Percentiles rank a stretch among this genome's conserved stretches.
Evolutionary conservation across 2,329 filamentous ascomycete species (phyloP).

Genomic region (Venturia carpophila): DNA sequence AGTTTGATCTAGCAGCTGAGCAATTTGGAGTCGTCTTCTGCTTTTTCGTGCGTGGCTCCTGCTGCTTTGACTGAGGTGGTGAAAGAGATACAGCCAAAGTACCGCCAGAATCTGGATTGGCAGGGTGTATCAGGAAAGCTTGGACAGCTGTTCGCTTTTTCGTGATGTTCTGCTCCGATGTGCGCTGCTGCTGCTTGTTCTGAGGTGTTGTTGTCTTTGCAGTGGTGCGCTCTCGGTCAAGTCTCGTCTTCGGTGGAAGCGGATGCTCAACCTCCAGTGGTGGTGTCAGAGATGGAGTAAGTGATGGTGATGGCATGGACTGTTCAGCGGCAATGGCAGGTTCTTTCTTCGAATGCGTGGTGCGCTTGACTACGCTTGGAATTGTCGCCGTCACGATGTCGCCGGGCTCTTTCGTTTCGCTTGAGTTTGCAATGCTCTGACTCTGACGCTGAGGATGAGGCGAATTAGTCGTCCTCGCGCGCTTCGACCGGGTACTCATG

Average conservation of each 20-base stretch:
- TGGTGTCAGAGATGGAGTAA: background rate
- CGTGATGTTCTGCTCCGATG: background rate
- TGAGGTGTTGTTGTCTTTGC: background rate
- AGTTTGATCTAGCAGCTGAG: background rate
- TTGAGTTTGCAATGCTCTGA: background rate
- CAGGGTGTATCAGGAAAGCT: background rate
- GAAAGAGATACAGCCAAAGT: background rate
- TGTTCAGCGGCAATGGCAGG: background rate
- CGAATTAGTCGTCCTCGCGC: background rate
- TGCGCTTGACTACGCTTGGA: background rate
- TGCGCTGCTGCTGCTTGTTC: background rate
- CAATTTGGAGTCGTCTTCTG: background rate
- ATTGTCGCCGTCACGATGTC: background rate
- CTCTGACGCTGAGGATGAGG: background rate
- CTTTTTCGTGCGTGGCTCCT: background rate
- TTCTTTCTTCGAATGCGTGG: background rate
- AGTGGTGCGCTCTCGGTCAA: background rate
- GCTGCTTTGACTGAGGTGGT: background rate
- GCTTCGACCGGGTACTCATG: constrained; percentile 2
- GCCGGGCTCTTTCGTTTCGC: background rate
- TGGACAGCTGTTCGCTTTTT: background rate
- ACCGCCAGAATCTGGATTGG: background rate
- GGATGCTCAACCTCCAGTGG: background rate
- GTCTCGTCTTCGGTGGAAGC: background rate
- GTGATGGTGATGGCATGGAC: background rate